Conservation (phyloP, 1,139 yeast species). For the Nakaseomyces glabratus region DNA sequence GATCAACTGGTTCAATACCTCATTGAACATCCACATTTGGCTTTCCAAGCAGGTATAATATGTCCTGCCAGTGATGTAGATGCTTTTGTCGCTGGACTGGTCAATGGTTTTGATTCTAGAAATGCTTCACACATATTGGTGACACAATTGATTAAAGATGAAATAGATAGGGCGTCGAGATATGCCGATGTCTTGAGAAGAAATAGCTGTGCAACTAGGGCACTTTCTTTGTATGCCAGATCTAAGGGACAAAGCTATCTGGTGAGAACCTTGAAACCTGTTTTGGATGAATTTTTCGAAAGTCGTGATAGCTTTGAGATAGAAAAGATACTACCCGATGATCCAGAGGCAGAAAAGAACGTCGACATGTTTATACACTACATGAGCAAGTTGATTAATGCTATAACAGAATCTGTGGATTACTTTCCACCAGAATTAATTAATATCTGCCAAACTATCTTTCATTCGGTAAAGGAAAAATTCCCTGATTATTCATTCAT, state of each 20-base stretch:
- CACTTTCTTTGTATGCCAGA: conserved; percentile 63
- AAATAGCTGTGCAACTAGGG: conserved; percentile 73
- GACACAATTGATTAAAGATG: conserved; percentile 49
- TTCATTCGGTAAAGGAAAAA: conserved; percentile 51
- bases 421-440: conserved; percentile 65
- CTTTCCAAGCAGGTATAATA: conserved; percentile 34
- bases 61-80: conserved; percentile 67
- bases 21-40: conserved; percentile 28
- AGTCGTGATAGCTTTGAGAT: conserved; percentile 54
- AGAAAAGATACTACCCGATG: conserved; percentile 42
- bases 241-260: conserved; percentile 55
- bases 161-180: conserved; percentile 49
- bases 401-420: conserved; percentile 48
- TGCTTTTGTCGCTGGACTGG: conserved; percentile 57
- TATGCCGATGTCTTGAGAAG: conserved; percentile 69
- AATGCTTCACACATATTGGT: conserved; percentile 49
- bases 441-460: conserved; percentile 65
- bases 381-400: conserved; percentile 50
- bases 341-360: conserved; percentile 36
- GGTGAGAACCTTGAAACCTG: conserved; percentile 44
- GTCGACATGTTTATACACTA: conserved; percentile 47
- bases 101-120: conserved; percentile 49
- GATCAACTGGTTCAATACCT: conserved; percentile 17
- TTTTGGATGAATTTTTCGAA: conserved; percentile 43
- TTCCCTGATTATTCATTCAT: conserved; percentile 55